Evolutionary conservation across 2,329 filamentous ascomycete species (phyloP).

Genomic region (Stromatinia cepivora): DNA sequence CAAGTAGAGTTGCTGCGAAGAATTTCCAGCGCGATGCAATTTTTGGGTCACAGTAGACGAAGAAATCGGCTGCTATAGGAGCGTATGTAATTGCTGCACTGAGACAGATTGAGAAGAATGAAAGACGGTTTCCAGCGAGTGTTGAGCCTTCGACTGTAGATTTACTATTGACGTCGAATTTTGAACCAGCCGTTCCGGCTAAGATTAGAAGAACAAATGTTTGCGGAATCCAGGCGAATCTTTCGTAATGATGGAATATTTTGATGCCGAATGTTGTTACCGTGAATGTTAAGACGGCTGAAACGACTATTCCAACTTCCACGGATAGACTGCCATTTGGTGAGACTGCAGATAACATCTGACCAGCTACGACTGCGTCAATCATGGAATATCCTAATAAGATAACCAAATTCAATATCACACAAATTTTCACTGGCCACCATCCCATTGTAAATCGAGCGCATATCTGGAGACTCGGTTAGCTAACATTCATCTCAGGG

Average conservation of each 20-base stretch:
- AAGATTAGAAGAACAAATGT: constrained; percentile 61
- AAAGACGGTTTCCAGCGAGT: constrained; percentile 58
- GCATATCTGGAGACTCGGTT: constrained; percentile 41
- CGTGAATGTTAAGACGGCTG: constrained; percentile 61
- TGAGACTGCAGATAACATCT: constrained; percentile 67
- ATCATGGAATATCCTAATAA: constrained; percentile 63
- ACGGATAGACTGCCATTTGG: constrained; percentile 58
- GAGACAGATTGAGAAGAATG: constrained; percentile 69
- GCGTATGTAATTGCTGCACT: constrained; percentile 65
- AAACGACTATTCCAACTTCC: constrained; percentile 66
- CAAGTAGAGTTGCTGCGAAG: constrained; percentile 57
- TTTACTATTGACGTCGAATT: constrained; percentile 61
- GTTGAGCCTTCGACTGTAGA: constrained; percentile 43
- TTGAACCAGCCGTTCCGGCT: constrained; percentile 59
- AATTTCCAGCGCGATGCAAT: constrained; percentile 48
- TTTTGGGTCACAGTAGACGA: constrained; percentile 61
- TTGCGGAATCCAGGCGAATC: constrained; percentile 66
- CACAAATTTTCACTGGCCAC: constrained; percentile 64
- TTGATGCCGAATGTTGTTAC: constrained; percentile 68
- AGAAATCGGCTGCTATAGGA: constrained; percentile 64
- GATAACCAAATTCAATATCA: constrained; percentile 62
- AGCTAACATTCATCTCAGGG: constrained; percentile 3
- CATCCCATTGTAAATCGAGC: constrained; percentile 64
- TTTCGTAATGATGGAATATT: constrained; percentile 67
- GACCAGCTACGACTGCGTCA: constrained; percentile 65